A percentile compares a stretch with the other conserved stretches of the same genome.
Conservation (phyloP, 192 early-diverging fungal species). For the Podila clonocystis region DNA sequence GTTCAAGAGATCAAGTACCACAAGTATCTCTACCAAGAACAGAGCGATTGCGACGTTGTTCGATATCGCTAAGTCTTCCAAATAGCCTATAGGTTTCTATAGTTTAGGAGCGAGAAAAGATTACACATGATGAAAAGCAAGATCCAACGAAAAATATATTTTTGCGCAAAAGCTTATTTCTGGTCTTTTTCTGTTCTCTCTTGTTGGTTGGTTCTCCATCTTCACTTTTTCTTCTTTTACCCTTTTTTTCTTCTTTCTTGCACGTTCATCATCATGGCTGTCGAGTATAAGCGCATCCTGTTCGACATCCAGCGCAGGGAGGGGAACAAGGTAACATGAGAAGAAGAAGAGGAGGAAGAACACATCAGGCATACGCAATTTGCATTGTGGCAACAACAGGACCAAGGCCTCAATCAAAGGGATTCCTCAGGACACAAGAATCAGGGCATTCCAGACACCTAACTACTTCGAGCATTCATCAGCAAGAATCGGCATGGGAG, state of each 20-base stretch:
- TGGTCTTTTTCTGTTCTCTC: slow-evolving; percentile 3
- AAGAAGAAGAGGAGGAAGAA: background rate
- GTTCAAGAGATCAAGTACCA: slow-evolving; percentile 52
- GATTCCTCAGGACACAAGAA: background rate
- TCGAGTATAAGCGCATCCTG: slow-evolving; percentile 71
- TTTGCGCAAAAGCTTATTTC: background rate
- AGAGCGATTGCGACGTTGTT: slow-evolving; percentile 28
- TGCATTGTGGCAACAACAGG: background rate
- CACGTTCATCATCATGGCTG: slow-evolving; percentile 52
- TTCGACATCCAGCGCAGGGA: slow-evolving; percentile 67
- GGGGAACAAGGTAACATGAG: slow-evolving; percentile 60
- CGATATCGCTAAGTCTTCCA: slow-evolving; percentile 25
- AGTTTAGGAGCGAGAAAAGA: no score
- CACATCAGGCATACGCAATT: background rate
- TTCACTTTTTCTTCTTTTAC: background rate
- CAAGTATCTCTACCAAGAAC: slow-evolving; percentile 28
- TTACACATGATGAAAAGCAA: no score
- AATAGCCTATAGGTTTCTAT: background rate
- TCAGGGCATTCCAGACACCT: background rate
- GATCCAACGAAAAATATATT: no score
- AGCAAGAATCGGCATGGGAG: no score
- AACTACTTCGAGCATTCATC: no score
- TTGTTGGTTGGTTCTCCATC: background rate
- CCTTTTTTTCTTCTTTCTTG: slow-evolving; percentile 1
- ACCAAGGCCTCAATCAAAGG: no score